These are phyloP conservation scores for Syzygium aqueum DNA, from an alignment of 345 rosid species.

Conservation along the genomic window DNA sequence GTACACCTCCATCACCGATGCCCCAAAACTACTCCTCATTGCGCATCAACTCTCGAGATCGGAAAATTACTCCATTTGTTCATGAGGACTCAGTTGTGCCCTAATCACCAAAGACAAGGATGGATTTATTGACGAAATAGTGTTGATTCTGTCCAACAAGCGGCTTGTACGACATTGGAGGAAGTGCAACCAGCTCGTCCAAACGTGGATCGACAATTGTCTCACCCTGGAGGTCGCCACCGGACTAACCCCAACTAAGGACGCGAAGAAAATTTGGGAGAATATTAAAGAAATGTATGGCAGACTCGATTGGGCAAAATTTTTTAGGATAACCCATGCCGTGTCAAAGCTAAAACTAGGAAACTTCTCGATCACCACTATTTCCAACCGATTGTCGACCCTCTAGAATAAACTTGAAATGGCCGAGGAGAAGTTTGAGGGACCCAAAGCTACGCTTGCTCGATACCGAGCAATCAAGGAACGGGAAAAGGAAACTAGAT, in stretches of 20 bases:
- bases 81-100: neutral
- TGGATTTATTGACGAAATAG: neutral
- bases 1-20: neutral
- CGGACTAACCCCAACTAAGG: fast-evolving
- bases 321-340: fast-evolving
- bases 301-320: neutral
- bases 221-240: neutral
- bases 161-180: neutral
- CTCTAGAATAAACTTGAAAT: neutral
- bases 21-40: neutral
- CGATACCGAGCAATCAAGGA: neutral
- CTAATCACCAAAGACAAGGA: neutral
- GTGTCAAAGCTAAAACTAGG: neutral
- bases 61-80: neutral
- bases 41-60: neutral
- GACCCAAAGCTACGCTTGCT: neutral
- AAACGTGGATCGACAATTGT: neutral
- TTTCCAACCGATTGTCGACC: no score
- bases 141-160: fast-evolving
- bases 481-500: neutral
- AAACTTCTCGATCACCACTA: neutral
- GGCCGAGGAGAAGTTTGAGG: neutral
- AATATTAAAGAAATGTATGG: neutral
- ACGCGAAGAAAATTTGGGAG: neutral
- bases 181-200: neutral